Evolutionary conservation across 2,329 filamentous ascomycete genomes (phyloP), one percentile per base, ranked within the genome.

Genomic region (Botrytis cinerea): DNA sequence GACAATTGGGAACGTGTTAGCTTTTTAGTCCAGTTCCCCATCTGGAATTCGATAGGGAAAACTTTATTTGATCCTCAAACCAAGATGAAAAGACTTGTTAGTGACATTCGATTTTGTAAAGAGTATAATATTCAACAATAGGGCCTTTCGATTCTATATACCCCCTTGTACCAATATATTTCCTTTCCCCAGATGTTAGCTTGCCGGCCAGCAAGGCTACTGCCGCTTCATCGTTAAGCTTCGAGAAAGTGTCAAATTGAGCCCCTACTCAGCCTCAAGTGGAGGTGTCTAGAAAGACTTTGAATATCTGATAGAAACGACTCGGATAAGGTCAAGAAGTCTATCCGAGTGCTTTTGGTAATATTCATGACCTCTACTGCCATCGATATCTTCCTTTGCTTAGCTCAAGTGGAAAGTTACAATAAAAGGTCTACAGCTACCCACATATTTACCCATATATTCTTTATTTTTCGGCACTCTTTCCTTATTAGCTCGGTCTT

Each of bases 261-360:
- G 35, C 48, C 64, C 54, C 25, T 25, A 20, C 48, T 48, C 66
- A 57, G 35, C 66, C 48, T 43, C 66, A 68, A 68, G 35, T 38
- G 45, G 63, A 46, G 45, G 63, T 64, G 40, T 25, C 61, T 28
- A 45, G 43, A 25, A 48, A 45, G 12, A 25, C 20, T 12, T 64
- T 45, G 62, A 22, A 64, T 46, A 22, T 18, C 38, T 38, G 8
- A 38, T 20, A 64, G 28, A 64, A 66, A 20, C 14, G 25, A 18
- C n/a, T 43, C 46, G 35, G 48, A 68, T 68, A 43, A 67, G 64
- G 48, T 68, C 38, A 32, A 68, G 48, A 22, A n/a, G 32, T 54
- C 35, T 68, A 40, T 32, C 35, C 48, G 25, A n/a, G 18, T 40
- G 35, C 64, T 40, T n/a, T 51, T 28, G 45, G 10, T 68, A 25